Percentiles rank a stretch among this genome's conserved stretches.
phyloP scores from a whole-genome alignment of 2,329 filamentous ascomycete species.

The Metarhizium sp. region DNA sequence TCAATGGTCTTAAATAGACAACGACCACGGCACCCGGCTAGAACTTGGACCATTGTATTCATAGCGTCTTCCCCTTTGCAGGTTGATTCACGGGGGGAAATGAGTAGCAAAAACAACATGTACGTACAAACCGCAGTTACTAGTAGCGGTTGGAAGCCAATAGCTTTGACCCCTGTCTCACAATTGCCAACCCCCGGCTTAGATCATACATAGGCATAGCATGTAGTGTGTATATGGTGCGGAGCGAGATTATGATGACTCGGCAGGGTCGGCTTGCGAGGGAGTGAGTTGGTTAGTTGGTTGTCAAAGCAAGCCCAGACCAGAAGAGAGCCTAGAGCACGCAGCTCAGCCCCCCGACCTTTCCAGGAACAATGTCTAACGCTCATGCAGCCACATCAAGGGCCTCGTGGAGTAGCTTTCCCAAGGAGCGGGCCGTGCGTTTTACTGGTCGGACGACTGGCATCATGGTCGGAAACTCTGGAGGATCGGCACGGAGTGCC shows the following conservation, averaged over 20 bases:
- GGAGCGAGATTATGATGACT: background rate
- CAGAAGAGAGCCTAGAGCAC: background rate
- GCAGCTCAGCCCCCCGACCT: background rate
- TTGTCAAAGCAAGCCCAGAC: background rate
- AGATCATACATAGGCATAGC: background rate
- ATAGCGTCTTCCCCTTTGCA: background rate
- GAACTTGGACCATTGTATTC: background rate
- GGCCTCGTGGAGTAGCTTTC: background rate
- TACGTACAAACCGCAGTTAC: background rate
- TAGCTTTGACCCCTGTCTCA: constrained; percentile 2
- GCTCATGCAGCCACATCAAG: constrained; percentile 4
- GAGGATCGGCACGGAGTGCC: background rate
- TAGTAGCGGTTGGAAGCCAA: background rate
- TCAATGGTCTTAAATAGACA: constrained; percentile 12
- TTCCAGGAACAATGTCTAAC: constrained; percentile 8
- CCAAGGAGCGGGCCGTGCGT: constrained; percentile 1
- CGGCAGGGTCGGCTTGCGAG: background rate
- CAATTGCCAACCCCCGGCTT: background rate
- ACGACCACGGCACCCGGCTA: background rate
- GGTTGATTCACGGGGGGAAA: constrained; percentile 8
- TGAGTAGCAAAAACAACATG: constrained; percentile 8
- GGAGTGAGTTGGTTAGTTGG: background rate
- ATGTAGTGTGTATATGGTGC: too few relatives aligned
- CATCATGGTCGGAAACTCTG: background rate
- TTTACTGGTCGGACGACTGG: background rate